phyloP scores from a whole-genome alignment of 768 basidiomycete genomes.

The Boletus sensibilis region DNA sequence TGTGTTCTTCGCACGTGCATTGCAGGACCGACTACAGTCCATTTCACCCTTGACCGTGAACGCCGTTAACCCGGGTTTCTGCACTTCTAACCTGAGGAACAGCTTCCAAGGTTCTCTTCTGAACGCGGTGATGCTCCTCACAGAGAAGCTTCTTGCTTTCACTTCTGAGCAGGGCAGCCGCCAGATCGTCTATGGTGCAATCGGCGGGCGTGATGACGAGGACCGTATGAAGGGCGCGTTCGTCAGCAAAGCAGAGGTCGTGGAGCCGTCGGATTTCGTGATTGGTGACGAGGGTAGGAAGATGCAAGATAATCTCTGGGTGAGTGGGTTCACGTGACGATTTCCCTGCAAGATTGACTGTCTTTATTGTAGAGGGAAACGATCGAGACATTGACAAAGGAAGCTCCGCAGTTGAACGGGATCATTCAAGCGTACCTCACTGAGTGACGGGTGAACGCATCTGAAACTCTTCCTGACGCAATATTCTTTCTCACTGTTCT shows the following conservation, averaged over 20 bases:
- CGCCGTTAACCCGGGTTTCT: neutral
- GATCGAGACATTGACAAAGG: neutral
- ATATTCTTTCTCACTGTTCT: neutral
- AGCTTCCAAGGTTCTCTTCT: neutral
- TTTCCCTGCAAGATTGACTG: neutral
- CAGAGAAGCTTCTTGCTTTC: neutral
- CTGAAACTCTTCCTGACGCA: too few relatives aligned
- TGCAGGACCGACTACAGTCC: neutral
- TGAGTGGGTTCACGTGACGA: neutral
- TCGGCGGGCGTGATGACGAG: neutral
- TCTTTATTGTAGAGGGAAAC: neutral
- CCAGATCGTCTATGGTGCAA: neutral
- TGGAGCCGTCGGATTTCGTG: neutral
- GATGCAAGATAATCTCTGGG: neutral
- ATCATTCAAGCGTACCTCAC: neutral
- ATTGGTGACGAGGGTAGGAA: neutral
- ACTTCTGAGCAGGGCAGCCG: neutral
- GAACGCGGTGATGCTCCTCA: neutral
- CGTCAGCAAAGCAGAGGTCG: neutral
- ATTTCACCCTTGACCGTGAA: neutral
- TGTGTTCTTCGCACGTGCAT: neutral
- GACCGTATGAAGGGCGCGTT: neutral
- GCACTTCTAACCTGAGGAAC: neutral
- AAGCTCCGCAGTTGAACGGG: neutral
- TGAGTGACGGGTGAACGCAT: neutral